These are phyloP conservation scores for Boletus rubropictus DNA, from an alignment of 768 basidiomycete species.

Conservation along the genomic window DNA sequence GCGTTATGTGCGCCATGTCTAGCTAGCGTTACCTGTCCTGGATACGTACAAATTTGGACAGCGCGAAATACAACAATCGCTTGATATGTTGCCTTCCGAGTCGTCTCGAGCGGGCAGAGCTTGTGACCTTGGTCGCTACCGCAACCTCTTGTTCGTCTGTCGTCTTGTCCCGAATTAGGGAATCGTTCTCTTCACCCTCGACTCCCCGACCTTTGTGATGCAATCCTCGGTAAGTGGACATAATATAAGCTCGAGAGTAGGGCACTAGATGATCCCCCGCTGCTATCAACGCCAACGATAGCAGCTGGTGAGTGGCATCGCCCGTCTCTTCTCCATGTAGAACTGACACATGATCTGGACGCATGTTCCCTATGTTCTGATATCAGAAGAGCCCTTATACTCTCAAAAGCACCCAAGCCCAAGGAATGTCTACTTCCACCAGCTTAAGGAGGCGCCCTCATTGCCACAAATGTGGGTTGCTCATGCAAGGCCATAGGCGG, in stretches of 20 bases:
- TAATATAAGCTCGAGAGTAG: conserved; percentile 22
- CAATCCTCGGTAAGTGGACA: conserved; percentile 1
- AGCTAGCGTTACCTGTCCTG: neutral
- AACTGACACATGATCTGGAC: conserved; percentile 2
- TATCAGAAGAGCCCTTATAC: neutral
- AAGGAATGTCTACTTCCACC: conserved; percentile 24
- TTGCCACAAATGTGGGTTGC: conserved; percentile 30
- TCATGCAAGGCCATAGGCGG: conserved; percentile 31
- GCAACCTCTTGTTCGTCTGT: conserved; percentile 12
- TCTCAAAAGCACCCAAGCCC: conserved; percentile 2
- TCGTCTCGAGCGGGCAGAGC: neutral
- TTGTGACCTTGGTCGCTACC: conserved; percentile 17
- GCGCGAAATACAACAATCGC: conserved; percentile 18
- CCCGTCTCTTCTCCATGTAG: neutral
- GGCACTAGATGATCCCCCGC: conserved; percentile 10
- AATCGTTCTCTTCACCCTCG: conserved; percentile 11
- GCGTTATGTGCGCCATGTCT: neutral
- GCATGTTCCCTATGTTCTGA: neutral
- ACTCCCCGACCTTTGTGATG: conserved; percentile 4
- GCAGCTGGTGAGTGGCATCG: conserved; percentile 22
- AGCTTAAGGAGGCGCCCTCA: conserved; percentile 31
- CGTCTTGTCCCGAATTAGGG: conserved; percentile 23
- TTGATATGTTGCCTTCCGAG: conserved; percentile 2
- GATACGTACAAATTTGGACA: neutral
- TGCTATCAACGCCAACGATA: conserved; percentile 22